phyloP scores from a whole-genome alignment of 306 rosid genomes.

The Trifolium repens region DNA sequence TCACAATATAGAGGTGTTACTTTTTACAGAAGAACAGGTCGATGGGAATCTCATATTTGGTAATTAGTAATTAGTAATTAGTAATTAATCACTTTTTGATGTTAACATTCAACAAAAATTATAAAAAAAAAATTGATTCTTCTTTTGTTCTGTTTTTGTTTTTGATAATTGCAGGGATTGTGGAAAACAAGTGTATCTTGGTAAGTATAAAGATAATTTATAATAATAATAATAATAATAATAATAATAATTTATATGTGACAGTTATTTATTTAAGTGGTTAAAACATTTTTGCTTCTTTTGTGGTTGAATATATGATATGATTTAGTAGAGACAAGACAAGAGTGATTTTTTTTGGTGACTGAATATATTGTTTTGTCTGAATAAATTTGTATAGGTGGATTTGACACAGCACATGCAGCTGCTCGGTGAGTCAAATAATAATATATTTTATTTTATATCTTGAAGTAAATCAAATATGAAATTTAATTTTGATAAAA shows the following conservation, averaged over 20 bases:
- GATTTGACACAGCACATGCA: slow-evolving; percentile 99
- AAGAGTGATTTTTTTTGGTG: slow-evolving; percentile 36
- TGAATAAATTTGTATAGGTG: slow-evolving; percentile 72
- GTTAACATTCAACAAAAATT: background rate
- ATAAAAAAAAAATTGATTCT: background rate
- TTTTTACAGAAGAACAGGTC: slow-evolving; percentile 98
- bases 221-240: too few relatives aligned
- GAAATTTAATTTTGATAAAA: slow-evolving; percentile 3
- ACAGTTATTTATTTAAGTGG: background rate
- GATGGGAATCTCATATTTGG: slow-evolving; percentile 99
- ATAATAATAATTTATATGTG: too few relatives aligned
- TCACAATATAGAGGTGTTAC: slow-evolving; percentile 98
- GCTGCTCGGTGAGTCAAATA: slow-evolving; percentile 88
- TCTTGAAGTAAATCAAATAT: slow-evolving; percentile 4
- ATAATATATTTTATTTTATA: slow-evolving; percentile 25
- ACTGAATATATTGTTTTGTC: slow-evolving; percentile 53
- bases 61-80: slow-evolving; percentile 38
- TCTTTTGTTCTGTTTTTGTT: slow-evolving; percentile 13
- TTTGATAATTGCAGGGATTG: slow-evolving; percentile 78
- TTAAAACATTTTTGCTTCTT: background rate
- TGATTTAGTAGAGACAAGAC: slow-evolving; percentile 49
- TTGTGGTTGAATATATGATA: slow-evolving; percentile 24
- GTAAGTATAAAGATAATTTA: slow-evolving; percentile 49
- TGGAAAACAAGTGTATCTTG: slow-evolving; percentile 99
- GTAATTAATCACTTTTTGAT: background rate